phyloP scores from a whole-genome alignment of 2,329 filamentous ascomycete genomes.

The Colletotrichum tropicicola region DNA sequence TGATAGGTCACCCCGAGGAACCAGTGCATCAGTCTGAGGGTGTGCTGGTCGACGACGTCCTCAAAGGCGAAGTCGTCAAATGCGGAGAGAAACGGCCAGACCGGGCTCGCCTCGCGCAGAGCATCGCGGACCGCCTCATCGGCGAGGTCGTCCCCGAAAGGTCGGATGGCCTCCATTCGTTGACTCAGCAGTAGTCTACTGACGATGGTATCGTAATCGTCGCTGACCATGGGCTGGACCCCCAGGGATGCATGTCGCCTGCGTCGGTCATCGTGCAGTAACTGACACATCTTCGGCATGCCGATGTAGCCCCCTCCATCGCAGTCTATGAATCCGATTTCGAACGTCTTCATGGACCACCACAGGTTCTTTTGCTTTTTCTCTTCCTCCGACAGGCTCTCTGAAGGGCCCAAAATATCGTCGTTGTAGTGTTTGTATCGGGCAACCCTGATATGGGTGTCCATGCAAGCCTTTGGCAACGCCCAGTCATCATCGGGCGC shows the following conservation, averaged over 20 bases:
- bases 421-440: not conserved
- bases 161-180: not conserved
- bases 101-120: not conserved
- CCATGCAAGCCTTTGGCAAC: too few relatives aligned
- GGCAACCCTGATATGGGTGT: too few relatives aligned
- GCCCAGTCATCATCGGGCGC: not conserved
- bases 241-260: not conserved
- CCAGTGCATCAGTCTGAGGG: not conserved
- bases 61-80: constrained; percentile 9
- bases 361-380: not conserved
- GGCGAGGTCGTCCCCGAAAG: not conserved
- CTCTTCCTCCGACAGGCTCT: not conserved
- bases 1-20: constrained; percentile 8
- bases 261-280: not conserved
- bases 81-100: not conserved
- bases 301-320: not conserved
- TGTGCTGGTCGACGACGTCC: not conserved
- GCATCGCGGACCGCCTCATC: not conserved
- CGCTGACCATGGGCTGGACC: not conserved
- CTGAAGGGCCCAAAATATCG: too few relatives aligned
- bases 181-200: not conserved
- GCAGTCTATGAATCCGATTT: not conserved
- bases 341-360: not conserved
- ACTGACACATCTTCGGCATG: not conserved
- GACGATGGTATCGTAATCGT: not conserved